Evolutionary conservation across 2,329 filamentous ascomycete species (phyloP).

Genomic region (Diaporthe sp.): DNA sequence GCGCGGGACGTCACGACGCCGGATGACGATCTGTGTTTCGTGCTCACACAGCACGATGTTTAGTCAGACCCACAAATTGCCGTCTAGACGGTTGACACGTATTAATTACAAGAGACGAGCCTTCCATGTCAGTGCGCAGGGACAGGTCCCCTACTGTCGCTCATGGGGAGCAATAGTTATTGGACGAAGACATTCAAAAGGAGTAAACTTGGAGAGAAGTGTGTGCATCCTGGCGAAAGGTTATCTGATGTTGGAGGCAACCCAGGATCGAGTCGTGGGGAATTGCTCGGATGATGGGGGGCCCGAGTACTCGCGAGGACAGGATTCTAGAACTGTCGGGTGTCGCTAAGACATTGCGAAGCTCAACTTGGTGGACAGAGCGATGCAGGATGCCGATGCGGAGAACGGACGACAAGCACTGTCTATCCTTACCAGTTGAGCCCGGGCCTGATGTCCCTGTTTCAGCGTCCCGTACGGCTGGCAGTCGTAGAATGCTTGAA

Average conservation of each 20-base stretch:
- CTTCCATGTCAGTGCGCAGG: not conserved
- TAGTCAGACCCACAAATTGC: not conserved
- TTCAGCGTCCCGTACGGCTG: not conserved
- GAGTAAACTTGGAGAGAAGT: not conserved
- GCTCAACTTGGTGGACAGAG: not conserved
- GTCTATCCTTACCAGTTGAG: not conserved
- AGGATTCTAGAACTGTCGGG: not conserved
- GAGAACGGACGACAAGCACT: not conserved
- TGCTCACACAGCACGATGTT: not conserved
- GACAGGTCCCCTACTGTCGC: too few relatives aligned
- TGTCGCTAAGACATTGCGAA: not conserved
- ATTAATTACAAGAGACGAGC: not conserved
- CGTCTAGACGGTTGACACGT: not conserved
- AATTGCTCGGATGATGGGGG: slow-evolving; percentile 5
- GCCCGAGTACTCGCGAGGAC: not conserved
- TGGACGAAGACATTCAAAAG: not conserved
- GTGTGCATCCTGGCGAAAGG: not conserved
- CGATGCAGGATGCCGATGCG: not conserved
- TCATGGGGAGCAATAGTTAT: not conserved
- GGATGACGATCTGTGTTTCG: not conserved
- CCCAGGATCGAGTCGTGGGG: not conserved
- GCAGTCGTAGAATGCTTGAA: not conserved
- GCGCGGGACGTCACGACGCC: not conserved
- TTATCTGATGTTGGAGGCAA: not conserved
- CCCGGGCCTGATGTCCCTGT: not conserved